Evolutionary conservation across 176 grass and related monocot species (phyloP).

Genomic region (Lolium multiflorum): DNA sequence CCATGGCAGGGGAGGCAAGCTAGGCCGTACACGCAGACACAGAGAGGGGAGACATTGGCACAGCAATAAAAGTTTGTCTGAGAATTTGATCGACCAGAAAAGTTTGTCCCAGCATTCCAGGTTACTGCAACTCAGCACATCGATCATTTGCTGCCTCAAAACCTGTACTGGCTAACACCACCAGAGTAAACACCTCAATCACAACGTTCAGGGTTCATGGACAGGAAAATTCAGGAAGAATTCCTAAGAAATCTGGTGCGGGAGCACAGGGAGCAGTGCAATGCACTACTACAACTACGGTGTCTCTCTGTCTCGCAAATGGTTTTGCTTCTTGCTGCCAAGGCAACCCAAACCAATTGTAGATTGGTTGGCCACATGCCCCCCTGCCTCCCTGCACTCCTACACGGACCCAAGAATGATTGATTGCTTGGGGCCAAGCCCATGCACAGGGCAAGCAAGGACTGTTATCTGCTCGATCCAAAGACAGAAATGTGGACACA

Average conservation of each 20-base stretch:
- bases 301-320: neutral
- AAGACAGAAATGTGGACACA: neutral
- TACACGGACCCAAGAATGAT: conserved; percentile 40
- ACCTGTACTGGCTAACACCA: neutral
- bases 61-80: conserved; percentile 8
- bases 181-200: neutral
- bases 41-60: neutral
- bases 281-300: too few species aligned
- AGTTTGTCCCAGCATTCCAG: neutral
- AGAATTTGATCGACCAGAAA: neutral
- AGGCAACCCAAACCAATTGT: neutral
- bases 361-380: conserved; percentile 38
- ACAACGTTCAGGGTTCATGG: neutral
- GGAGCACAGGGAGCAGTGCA: conserved; percentile 10
- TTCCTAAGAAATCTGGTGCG: neutral
- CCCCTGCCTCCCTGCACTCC: conserved; percentile 59
- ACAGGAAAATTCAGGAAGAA: neutral
- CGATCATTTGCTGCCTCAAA: conserved; percentile 13
- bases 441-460: neutral
- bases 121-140: neutral
- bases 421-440: conserved; percentile 23
- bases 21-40: neutral
- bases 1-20: neutral
- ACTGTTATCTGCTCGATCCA: neutral
- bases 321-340: neutral